A percentile compares a stretch with the other conserved stretches of the same genome.
phyloP scores from a whole-genome alignment of 805 yeast genomes.

The Tetrapisispora namnaoensis region DNA sequence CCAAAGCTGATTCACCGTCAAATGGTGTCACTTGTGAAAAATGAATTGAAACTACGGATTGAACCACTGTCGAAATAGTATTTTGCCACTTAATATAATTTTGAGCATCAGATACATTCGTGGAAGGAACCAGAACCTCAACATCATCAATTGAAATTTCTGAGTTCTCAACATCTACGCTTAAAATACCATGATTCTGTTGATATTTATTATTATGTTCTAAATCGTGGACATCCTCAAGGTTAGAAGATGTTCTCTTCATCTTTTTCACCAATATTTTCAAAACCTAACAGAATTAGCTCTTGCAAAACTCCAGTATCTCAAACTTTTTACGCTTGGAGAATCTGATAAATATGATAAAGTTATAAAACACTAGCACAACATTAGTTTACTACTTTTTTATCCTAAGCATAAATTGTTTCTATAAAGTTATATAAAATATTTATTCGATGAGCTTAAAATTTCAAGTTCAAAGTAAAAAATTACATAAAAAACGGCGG shows the following conservation, averaged over 20 bases:
- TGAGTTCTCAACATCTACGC: not conserved
- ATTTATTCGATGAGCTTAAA: not conserved
- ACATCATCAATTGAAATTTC: not conserved
- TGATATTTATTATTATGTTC: not conserved
- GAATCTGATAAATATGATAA: not conserved
- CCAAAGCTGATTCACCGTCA: conserved; percentile 73
- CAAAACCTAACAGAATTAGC: not conserved
- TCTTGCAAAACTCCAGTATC: no score
- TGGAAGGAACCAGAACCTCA: not conserved
- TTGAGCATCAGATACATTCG: conserved; percentile 5
- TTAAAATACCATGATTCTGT: not conserved
- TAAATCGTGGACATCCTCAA: conserved; percentile 2
- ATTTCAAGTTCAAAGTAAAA: not conserved
- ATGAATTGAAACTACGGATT: conserved; percentile 80
- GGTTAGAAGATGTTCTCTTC: conserved; percentile 11
- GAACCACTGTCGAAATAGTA: conserved; percentile 73
- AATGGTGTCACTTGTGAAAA: conserved; percentile 80
- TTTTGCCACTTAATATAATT: conserved; percentile 55
- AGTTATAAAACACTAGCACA: no score
- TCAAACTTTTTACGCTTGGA: not conserved
- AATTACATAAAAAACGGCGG: not conserved
- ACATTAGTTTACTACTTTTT: no score
- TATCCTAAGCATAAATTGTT: no score
- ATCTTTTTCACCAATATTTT: conserved; percentile 2
- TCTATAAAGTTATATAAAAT: not conserved